Base-by-base conservation (phyloP, 305 asterid species). In the Plantago lanceolata region DNA sequence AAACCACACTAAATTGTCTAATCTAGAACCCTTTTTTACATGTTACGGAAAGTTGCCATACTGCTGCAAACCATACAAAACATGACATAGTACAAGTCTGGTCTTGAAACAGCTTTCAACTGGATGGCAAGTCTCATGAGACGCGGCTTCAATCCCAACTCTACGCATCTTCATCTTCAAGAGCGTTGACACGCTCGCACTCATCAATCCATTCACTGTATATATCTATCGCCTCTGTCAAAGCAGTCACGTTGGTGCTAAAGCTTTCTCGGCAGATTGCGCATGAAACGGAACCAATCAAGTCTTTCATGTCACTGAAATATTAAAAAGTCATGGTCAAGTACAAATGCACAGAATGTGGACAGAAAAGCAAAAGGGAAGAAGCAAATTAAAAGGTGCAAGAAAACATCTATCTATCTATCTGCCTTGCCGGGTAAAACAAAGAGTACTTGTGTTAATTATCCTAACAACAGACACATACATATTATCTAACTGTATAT, bases 151-250 rank as follows among this genome's bases (percentile, higher is more conserved):
- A 24, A 5, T 3, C 14, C 61, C n/a, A 1, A 16, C 19, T 56
- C 57, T 37, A 75, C 1, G 71, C 85, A 16, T 70, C 90, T 19
- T 89, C 98, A 3, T 84, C 98, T 66, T 89, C 96, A 15, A 20
- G 72, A 68, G 72, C 81, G 71, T 92, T 92, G 66, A 85, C 96
- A 0, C 93, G 88, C 61, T 92, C 98, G 17, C 98, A 89, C 75
- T 92, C 97, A 8, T 92, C 98, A 53, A 92, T 92, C 98, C 98
- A 92, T 73, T 92, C 98, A 63, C 96, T 80, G 65, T 92, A 92
- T 71, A 85, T 73, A 74, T 88, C 96, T 31, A 85, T 88, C 19
- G 94, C 70, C 83, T 88, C 94, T 0, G 96, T 80, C 73, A 85
- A 65, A 50, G 94, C 96, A 85, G 86, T 82, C 33, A 86, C 76